phyloP scores from a whole-genome alignment of 768 basidiomycete genomes.

The Boletales sp. region DNA sequence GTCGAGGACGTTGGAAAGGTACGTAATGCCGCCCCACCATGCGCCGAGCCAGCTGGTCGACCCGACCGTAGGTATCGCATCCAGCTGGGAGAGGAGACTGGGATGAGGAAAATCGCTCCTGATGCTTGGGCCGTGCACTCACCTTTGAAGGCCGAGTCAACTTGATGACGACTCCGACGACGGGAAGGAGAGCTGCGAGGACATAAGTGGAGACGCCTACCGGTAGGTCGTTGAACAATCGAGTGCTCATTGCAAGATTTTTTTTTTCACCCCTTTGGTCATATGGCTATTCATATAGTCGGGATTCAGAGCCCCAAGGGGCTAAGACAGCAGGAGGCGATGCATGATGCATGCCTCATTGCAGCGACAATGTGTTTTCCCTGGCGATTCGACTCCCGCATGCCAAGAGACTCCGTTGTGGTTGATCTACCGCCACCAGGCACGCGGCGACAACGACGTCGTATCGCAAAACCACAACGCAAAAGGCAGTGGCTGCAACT shows the following conservation, averaged over 20 bases:
- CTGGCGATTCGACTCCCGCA: no score
- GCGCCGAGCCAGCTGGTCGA: constrained; percentile 23
- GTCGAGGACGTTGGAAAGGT: constrained; percentile 9
- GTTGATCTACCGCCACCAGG: no score
- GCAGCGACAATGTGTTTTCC: no score
- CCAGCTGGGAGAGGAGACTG: constrained; percentile 12
- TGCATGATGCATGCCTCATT: no score
- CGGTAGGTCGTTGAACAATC: neutral
- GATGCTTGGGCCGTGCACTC: neutral
- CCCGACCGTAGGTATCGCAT: constrained; percentile 28
- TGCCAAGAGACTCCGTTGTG: no score
- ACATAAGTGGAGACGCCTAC: neutral
- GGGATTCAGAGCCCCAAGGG: no score
- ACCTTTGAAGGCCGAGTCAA: constrained; percentile 2
- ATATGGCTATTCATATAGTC: no score
- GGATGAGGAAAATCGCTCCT: neutral
- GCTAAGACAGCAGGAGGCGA: no score
- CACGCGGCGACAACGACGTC: no score
- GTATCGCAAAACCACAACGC: no score
- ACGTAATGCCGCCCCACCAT: constrained; percentile 19
- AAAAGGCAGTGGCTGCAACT: no score
- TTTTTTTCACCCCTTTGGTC: neutral
- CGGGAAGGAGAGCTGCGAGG: neutral
- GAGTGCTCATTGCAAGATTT: neutral
- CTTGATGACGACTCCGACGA: neutral